Evolutionary conservation across 495 filamentous ascomycete species (phyloP).

Genomic region (Achaetomiella virescens): DNA sequence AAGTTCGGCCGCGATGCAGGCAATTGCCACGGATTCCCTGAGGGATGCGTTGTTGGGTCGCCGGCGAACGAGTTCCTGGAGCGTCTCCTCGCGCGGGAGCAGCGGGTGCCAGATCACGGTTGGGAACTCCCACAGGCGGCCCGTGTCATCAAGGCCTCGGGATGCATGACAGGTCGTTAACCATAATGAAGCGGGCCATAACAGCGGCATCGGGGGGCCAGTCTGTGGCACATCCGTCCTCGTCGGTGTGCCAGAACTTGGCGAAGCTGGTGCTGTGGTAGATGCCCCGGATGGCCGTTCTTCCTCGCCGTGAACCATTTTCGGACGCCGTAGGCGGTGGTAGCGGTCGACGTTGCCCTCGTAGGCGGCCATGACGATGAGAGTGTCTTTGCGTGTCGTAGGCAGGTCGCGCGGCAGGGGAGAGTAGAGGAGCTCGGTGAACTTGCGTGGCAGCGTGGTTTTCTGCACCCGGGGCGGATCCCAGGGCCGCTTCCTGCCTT

Average conservation of each 20-base stretch:
- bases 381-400: constrained; percentile 9
- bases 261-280: constrained; percentile 16
- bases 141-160: too few relatives aligned
- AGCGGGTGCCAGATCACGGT: background rate
- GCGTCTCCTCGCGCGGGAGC: background rate
- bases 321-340: constrained; percentile 11
- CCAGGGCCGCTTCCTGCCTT: background rate
- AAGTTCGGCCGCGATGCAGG: too few relatives aligned
- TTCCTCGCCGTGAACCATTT: too few relatives aligned
- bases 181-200: background rate
- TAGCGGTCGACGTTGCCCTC: constrained; percentile 18
- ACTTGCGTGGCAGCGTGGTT: background rate
- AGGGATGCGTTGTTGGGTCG: background rate
- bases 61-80: too few relatives aligned
- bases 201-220: background rate
- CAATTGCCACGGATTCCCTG: too few relatives aligned
- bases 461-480: background rate
- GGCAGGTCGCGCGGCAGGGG: constrained; percentile 17
- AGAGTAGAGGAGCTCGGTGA: background rate
- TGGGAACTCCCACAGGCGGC: background rate
- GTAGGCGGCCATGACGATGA: constrained; percentile 18
- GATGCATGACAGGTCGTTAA: background rate
- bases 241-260: background rate
- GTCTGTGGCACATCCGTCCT: background rate
- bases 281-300: constrained; percentile 3